phyloP scores from a whole-genome alignment of 768 basidiomycete species.

The Tulasnella sp. region DNA sequence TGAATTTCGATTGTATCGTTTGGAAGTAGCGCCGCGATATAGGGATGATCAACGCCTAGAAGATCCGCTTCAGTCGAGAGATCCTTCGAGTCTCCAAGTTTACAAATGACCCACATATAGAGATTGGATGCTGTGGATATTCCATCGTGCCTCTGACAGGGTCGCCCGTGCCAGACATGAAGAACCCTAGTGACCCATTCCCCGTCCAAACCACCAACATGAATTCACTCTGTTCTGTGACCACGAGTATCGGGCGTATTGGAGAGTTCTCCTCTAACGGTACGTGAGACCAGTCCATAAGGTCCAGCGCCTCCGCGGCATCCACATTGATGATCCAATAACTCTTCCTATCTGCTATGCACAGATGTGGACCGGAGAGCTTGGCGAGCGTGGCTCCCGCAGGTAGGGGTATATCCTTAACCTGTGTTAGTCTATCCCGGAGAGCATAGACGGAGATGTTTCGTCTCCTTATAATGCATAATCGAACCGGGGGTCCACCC shows the following conservation, averaged over 20 bases:
- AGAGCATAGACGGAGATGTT: conserved; percentile 53
- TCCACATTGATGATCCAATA: conserved; percentile 77
- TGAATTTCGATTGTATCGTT: conserved; percentile 76
- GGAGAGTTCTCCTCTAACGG: conserved; percentile 26
- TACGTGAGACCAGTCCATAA: conserved; percentile 73
- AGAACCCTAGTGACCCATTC: conserved; percentile 68
- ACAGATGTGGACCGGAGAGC: conserved; percentile 51
- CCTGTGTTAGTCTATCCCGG: conserved; percentile 46
- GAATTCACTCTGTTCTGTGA: conserved; percentile 70
- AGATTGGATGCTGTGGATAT: conserved; percentile 69
- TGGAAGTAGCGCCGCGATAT: conserved; percentile 64
- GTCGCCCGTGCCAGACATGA: conserved; percentile 74
- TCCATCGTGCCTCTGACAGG: conserved; percentile 82
- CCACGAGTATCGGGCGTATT: conserved; percentile 60
- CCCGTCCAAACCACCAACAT: conserved; percentile 81
- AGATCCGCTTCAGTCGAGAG: background rate
- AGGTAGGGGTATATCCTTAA: conserved; percentile 20
- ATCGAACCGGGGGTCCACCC: conserved; percentile 45
- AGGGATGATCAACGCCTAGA: conserved; percentile 70
- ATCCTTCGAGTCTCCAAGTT: background rate
- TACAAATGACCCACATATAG: conserved; percentile 47
- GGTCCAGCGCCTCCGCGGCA: conserved; percentile 52
- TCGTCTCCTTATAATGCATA: conserved; percentile 61
- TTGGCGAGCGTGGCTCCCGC: conserved; percentile 45
- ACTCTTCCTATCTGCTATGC: conserved; percentile 56